Evolutionary conservation across 2,329 filamentous ascomycete species (phyloP), one percentile per base, ranked within the genome.

Genomic region (Diaporthe amygdali): DNA sequence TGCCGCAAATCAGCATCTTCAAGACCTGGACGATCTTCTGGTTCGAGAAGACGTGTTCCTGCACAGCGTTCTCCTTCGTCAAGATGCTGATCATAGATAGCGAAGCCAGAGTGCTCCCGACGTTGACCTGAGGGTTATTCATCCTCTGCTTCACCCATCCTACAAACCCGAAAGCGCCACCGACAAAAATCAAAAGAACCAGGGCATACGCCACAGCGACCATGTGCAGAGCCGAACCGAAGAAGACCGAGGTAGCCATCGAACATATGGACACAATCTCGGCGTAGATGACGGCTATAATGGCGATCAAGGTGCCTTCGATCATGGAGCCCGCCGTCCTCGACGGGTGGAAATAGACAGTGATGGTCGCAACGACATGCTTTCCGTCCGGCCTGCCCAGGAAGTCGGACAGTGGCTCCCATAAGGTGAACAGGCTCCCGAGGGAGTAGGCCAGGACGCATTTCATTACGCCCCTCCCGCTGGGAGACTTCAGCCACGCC

Each of bases 331-430:
- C 96, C 32, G 92, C 89, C 22, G 94, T 94, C 71, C 96, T 88
- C 7, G 94, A 94, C 5, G 96, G 95, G 80, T 98, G 95, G 77
- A 98, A 98, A 78, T 97, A 98, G 14, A 98, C 95, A 0, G 94
- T 97, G 71, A 98, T 90, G 2, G 96, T 98, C 39, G 95, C 95
- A 66, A 97, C 94, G 78, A 97, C 92, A 81, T 98, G 96, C 79
- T 98, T 98, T 64, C 94, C 94, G 82, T 97, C 95, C 78, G 95
- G 93, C 74, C 92, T 87, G 14, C 96, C 96, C 20, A 98, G 85
- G 70, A 95, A 89, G 9, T 86, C 84, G 20, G 94, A 91, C 69
- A 97, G 86, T 3, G 88, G 87, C 2, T 92, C 89, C 73, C 94
- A 91, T 76, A 97, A 96, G 0, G 95, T 98, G 44, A 92, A 94